Evolutionary conservation across 116 monocot species (phyloP).

Genomic region (Posidonia oceanica): DNA sequence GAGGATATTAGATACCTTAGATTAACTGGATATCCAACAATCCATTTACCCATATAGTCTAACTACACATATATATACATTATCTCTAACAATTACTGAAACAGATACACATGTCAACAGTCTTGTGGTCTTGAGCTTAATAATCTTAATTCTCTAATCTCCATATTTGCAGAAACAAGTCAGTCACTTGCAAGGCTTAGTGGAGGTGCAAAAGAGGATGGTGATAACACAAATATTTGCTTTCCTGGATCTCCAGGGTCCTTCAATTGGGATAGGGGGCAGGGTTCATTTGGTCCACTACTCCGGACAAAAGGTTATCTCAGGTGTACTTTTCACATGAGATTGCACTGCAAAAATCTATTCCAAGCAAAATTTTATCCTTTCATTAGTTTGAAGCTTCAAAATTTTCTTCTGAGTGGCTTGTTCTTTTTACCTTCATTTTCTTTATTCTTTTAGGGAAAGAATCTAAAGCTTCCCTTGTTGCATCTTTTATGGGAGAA

Average conservation of each 20-base stretch:
- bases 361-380: neutral
- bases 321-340: constrained; percentile 27
- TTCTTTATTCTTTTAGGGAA: constrained; percentile 34
- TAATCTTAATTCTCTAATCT: neutral
- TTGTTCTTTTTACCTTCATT: neutral
- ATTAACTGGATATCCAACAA: too few species aligned
- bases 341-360: neutral
- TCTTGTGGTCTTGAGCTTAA: too few species aligned
- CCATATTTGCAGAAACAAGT: constrained; percentile 65
- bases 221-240: constrained; percentile 14
- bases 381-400: too few species aligned
- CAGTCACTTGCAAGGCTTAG: constrained; percentile 45
- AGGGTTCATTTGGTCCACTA: constrained; percentile 76
- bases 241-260: constrained; percentile 45
- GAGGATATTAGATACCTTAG: too few species aligned
- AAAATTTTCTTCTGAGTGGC: neutral
- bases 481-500: constrained; percentile 65
- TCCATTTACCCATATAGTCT: too few species aligned
- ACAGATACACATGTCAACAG: too few species aligned
- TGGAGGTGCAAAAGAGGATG: constrained; percentile 30
- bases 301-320: constrained; percentile 66
- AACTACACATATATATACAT: too few species aligned
- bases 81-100: too few species aligned
- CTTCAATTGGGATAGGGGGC: constrained; percentile 53
- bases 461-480: constrained; percentile 68